Percentiles rank a stretch among this genome's conserved stretches.
phyloP scores from a whole-genome alignment of 352 stramenopile species.

The Pythium grandisporangium region DNA sequence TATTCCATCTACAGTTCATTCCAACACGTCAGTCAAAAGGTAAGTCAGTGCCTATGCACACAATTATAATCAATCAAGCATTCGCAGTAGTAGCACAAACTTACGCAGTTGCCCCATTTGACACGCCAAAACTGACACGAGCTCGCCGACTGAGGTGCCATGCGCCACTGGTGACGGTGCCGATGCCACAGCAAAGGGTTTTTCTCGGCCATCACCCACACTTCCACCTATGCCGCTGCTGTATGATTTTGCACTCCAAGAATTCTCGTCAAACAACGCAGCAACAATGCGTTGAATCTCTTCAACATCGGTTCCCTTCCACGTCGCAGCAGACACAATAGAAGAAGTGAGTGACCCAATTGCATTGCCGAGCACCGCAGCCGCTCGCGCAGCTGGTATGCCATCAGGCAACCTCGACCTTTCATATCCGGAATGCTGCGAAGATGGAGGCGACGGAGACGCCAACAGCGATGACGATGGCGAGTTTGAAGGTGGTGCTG shows the following conservation, averaged over 20 bases:
- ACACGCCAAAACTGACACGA: constrained; percentile 56
- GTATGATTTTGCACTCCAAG: too few relatives aligned
- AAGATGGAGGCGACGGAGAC: neutral
- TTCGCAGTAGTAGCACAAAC: too few relatives aligned
- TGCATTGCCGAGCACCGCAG: constrained; percentile 55
- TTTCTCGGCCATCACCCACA: neutral
- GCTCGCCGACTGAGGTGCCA: constrained; percentile 44
- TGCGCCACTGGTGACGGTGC: constrained; percentile 17
- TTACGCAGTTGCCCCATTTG: constrained; percentile 65
- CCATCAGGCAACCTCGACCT: constrained; percentile 19
- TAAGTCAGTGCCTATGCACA: too few relatives aligned
- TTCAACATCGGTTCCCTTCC: constrained; percentile 64
- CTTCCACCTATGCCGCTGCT: too few relatives aligned
- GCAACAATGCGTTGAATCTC: constrained; percentile 43
- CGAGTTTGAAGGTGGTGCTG: constrained; percentile 3
- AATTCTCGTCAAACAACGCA: constrained; percentile 45
- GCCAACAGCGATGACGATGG: neutral
- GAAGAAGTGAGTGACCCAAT: constrained; percentile 53
- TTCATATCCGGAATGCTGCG: neutral
- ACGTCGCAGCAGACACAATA: constrained; percentile 57
- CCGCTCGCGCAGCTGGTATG: constrained; percentile 66
- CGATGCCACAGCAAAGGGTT: constrained; percentile 1
- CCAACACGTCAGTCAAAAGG: too few relatives aligned
- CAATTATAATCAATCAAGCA: constrained; percentile 5
- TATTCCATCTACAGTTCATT: constrained; percentile 64